phyloP scores from a whole-genome alignment of 306 rosid genomes.

The Vachellia pachyceras region DNA sequence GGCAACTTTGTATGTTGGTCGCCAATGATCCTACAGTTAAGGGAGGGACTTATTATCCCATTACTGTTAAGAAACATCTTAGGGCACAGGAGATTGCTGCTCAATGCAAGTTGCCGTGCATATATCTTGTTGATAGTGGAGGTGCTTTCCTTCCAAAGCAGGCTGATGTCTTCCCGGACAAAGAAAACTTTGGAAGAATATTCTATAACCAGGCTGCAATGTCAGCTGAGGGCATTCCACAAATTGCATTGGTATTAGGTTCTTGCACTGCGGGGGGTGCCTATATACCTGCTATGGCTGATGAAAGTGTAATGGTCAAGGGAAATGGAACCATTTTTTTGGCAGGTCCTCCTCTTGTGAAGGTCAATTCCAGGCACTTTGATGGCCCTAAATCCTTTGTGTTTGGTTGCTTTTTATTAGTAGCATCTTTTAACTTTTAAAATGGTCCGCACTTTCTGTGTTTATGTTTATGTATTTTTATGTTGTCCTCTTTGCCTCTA shows the following conservation, averaged over 20 bases:
- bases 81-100: slow-evolving; percentile 96
- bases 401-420: slow-evolving; percentile 21
- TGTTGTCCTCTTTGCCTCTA: slow-evolving; percentile 26
- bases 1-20: slow-evolving; percentile 91
- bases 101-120: slow-evolving; percentile 83
- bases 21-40: slow-evolving; percentile 96
- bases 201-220: slow-evolving; percentile 87
- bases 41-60: slow-evolving; percentile 96
- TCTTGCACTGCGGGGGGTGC: slow-evolving; percentile 99
- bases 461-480: slow-evolving; percentile 19
- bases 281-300: slow-evolving; percentile 98
- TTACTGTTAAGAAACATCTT: slow-evolving; percentile 96
- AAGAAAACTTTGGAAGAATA: slow-evolving; percentile 91
- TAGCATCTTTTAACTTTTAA: slow-evolving; percentile 13
- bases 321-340: slow-evolving; percentile 95
- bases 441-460: background rate
- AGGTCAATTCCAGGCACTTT: slow-evolving; percentile 58
- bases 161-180: slow-evolving; percentile 95
- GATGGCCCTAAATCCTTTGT: slow-evolving; percentile 33
- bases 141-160: slow-evolving; percentile 99
- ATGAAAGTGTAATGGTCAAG: slow-evolving; percentile 98
- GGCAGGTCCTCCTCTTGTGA: slow-evolving; percentile 96
- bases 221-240: slow-evolving; percentile 93
- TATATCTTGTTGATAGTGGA: slow-evolving; percentile 97
- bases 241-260: slow-evolving; percentile 90